Percentiles rank a stretch among this genome's conserved stretches.
These are phyloP conservation scores for Solanum sitiens DNA, from an alignment of 257 asterid species.

Conservation along the genomic window DNA sequence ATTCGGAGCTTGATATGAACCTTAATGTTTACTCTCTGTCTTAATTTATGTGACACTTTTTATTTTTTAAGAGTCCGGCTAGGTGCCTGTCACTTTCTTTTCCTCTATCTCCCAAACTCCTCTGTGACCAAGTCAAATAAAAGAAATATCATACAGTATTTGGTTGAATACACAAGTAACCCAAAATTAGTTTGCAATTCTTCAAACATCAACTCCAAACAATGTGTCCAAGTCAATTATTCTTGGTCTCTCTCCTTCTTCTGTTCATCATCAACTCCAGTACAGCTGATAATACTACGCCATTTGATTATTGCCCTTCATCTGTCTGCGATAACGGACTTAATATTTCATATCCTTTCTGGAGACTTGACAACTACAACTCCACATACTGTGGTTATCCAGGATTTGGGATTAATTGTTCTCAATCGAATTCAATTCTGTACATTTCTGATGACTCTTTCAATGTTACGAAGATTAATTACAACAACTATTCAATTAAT, in stretches of 20 bases:
- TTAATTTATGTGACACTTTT: too few relatives aligned
- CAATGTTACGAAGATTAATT: neutral
- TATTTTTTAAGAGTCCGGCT: rapidly evolving
- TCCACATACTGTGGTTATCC: neutral
- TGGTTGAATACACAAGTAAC: neutral
- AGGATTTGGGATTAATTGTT: neutral
- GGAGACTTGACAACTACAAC: neutral
- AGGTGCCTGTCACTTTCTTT: too few relatives aligned
- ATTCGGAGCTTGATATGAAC: neutral
- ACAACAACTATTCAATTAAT: neutral
- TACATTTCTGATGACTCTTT: neutral
- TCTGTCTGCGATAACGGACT: neutral
- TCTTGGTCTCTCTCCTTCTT: neutral
- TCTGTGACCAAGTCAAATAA: neutral
- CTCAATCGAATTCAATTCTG: neutral
- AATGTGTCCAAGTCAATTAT: neutral
- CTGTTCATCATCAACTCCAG: neutral
- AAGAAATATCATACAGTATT: neutral
- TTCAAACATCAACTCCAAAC: neutral
- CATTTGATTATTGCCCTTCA: neutral
- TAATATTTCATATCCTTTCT: neutral
- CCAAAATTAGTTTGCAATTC: neutral
- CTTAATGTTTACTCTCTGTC: neutral
- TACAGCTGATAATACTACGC: neutral
- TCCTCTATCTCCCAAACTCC: neutral